Conservation (phyloP, 2,329 filamentous ascomycete genomes). For the Arthrobotrys megalospora region DNA sequence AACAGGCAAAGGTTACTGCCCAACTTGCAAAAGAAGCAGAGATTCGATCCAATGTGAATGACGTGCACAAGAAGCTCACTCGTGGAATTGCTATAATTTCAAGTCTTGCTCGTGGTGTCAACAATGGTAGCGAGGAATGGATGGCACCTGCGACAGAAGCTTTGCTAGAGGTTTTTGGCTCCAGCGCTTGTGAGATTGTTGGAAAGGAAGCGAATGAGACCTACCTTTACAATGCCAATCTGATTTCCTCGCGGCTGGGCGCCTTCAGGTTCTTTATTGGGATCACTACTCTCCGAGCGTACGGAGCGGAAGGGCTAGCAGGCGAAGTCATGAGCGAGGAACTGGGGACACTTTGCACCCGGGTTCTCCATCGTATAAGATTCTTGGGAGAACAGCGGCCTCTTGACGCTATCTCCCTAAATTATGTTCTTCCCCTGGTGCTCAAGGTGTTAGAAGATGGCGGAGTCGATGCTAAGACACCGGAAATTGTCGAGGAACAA, state of each 20-base stretch:
- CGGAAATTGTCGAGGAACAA: constrained; percentile 89
- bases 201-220: constrained; percentile 83
- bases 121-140: constrained; percentile 90
- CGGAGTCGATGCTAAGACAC: constrained; percentile 78
- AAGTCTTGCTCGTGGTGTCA: constrained; percentile 85
- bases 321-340: constrained; percentile 63
- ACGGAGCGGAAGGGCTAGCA: constrained; percentile 78
- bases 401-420: constrained; percentile 88
- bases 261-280: constrained; percentile 85
- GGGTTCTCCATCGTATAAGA: constrained; percentile 89
- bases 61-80: constrained; percentile 79
- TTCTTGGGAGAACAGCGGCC: constrained; percentile 95
- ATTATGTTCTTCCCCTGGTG: constrained; percentile 87
- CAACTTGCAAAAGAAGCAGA: constrained; percentile 88
- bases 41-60: constrained; percentile 81
- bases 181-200: constrained; percentile 84
- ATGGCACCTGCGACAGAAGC: constrained; percentile 84
- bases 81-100: constrained; percentile 89
- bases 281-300: constrained; percentile 84
- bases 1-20: constrained; percentile 89
- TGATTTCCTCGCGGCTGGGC: constrained; percentile 81
- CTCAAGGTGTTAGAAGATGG: constrained; percentile 84
- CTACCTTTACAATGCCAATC: constrained; percentile 83
- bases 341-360: constrained; percentile 77
- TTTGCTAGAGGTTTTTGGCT: constrained; percentile 81